A percentile compares a stretch with the other conserved stretches of the same genome.
phyloP scores from a whole-genome alignment of 2,329 filamentous ascomycete genomes.

The Tolypocladium capitatum region DNA sequence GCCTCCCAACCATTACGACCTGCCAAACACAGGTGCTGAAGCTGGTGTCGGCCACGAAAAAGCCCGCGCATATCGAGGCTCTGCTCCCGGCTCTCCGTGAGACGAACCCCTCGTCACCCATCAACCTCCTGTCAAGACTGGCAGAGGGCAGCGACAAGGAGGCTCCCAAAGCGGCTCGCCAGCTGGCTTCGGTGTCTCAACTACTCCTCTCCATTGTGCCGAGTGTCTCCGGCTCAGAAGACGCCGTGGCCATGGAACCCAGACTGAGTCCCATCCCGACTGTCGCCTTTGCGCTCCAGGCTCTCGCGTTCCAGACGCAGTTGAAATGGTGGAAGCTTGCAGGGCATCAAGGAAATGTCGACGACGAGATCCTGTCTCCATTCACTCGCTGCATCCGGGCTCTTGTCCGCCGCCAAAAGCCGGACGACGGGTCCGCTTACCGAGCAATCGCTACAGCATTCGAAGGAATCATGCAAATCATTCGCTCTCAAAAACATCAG shows the following conservation, averaged over 20 bases:
- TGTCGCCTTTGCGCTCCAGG: slow-evolving; percentile 48
- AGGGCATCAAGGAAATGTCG: slow-evolving; percentile 43
- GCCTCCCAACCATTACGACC: slow-evolving; percentile 43
- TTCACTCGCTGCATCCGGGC: slow-evolving; percentile 50
- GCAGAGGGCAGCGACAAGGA: slow-evolving; percentile 29
- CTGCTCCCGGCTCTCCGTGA: slow-evolving; percentile 41
- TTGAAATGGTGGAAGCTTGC: slow-evolving; percentile 54
- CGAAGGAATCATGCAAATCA: slow-evolving; percentile 15
- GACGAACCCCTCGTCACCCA: slow-evolving; percentile 40
- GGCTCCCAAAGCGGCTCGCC: slow-evolving; percentile 45
- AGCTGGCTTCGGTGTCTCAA: slow-evolving; percentile 54
- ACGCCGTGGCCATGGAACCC: slow-evolving; percentile 38
- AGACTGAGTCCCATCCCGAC: slow-evolving; percentile 43
- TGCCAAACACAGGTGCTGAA: slow-evolving; percentile 54
- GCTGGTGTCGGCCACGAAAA: slow-evolving; percentile 46
- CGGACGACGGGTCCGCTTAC: slow-evolving; percentile 23
- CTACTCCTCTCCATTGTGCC: slow-evolving; percentile 53
- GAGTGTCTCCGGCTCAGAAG: slow-evolving; percentile 50
- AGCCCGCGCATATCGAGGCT: slow-evolving; percentile 44
- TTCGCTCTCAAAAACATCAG: slow-evolving; percentile 21
- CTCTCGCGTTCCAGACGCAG: slow-evolving; percentile 46
- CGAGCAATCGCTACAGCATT: slow-evolving; percentile 19
- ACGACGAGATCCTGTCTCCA: slow-evolving; percentile 53
- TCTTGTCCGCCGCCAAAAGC: slow-evolving; percentile 39
- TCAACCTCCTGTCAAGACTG: slow-evolving; percentile 38